Conservation (phyloP, 805 yeast species). For the Teunomyces funiuensis region DNA sequence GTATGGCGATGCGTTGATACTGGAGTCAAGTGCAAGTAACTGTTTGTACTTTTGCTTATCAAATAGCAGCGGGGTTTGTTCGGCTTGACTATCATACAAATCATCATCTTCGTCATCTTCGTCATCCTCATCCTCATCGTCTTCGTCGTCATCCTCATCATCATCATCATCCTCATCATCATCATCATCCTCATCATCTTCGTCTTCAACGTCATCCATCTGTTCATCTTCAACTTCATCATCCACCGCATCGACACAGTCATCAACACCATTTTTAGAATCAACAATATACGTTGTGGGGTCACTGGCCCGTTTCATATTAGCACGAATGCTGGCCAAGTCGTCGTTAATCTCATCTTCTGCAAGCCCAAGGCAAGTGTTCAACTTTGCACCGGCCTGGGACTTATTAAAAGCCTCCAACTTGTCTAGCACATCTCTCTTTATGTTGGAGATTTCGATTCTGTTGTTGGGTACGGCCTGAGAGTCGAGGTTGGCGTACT, state of each 20-base stretch:
- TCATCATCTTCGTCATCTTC: conserved; percentile 13
- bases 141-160: conserved; percentile 9
- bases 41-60: conserved; percentile 13
- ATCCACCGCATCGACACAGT: conserved; percentile 4
- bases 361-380: conserved; percentile 20
- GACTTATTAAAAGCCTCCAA: not conserved
- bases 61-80: conserved; percentile 1
- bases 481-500: conserved; percentile 23
- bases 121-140: conserved; percentile 13
- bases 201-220: conserved; percentile 9
- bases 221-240: conserved; percentile 2
- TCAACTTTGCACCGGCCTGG: conserved; percentile 12
- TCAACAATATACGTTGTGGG: not conserved
- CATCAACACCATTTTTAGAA: conserved; percentile 3
- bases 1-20: not conserved
- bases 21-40: conserved; percentile 12
- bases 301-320: conserved; percentile 2
- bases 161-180: conserved; percentile 9
- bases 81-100: conserved; percentile 5
- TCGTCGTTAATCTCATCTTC: conserved; percentile 28
- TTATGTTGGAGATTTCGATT: conserved; percentile 33
- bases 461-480: conserved; percentile 27
- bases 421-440: conserved; percentile 13
- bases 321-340: conserved; percentile 16
- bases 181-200: conserved; percentile 12